These are phyloP conservation scores for Amyloporia xantha DNA, from an alignment of 768 basidiomycete genomes.

Conservation along the genomic window DNA sequence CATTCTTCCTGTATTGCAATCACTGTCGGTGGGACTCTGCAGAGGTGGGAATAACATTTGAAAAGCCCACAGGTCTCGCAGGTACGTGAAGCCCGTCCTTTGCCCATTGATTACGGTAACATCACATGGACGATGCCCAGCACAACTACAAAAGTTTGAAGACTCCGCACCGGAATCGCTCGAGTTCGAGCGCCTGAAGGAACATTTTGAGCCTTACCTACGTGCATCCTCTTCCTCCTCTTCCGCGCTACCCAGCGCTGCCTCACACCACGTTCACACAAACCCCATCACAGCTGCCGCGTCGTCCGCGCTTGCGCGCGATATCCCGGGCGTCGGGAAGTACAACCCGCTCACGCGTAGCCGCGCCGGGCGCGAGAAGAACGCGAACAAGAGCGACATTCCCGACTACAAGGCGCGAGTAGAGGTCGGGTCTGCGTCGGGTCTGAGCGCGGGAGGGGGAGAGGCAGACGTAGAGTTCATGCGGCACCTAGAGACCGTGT, in stretches of 20 bases:
- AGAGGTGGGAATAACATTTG: slow-evolving; percentile 86
- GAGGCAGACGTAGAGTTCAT: slow-evolving; percentile 69
- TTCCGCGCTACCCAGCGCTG: slow-evolving; percentile 44
- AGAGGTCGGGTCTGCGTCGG: slow-evolving; percentile 52
- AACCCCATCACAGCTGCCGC: slow-evolving; percentile 83
- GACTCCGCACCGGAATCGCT: slow-evolving; percentile 78
- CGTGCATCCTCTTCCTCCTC: slow-evolving; percentile 77
- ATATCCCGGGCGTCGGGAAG: slow-evolving; percentile 77
- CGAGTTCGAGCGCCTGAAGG: slow-evolving; percentile 92
- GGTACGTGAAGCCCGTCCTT: slow-evolving; percentile 55
- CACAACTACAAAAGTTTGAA: slow-evolving; percentile 86
- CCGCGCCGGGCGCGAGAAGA: slow-evolving; percentile 51
- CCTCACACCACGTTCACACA: slow-evolving; percentile 70
- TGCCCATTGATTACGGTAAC: not conserved
- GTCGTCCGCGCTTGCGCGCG: slow-evolving; percentile 83
- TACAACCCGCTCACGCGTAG: slow-evolving; percentile 56
- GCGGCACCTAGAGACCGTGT: slow-evolving; percentile 51
- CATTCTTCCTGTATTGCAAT: slow-evolving; percentile 88
- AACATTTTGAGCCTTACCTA: slow-evolving; percentile 94
- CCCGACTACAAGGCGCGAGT: slow-evolving; percentile 68
- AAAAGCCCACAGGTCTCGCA: slow-evolving; percentile 94
- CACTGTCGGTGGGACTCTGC: slow-evolving; percentile 94
- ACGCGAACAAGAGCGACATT: slow-evolving; percentile 70
- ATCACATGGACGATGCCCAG: slow-evolving; percentile 34
- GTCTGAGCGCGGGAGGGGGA: slow-evolving; percentile 50